These are phyloP conservation scores for Moesziomyces antarcticus DNA, from an alignment of 1,284 basidiomycete species.

Conservation along the genomic window DNA sequence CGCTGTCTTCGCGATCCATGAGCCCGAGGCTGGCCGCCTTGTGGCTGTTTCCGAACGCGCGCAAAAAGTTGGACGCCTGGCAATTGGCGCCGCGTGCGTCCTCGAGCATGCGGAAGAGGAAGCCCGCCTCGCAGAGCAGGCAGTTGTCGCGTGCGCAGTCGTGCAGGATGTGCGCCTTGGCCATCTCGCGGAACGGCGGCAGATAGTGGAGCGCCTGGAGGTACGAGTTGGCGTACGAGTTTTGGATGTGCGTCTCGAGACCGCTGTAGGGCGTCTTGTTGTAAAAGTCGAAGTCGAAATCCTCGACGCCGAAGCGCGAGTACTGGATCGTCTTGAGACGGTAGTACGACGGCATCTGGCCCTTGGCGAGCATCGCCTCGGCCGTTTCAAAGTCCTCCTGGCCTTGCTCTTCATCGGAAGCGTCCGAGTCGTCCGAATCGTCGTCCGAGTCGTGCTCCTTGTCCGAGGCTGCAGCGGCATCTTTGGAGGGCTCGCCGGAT, in stretches of 20 bases:
- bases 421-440: constrained; percentile 24
- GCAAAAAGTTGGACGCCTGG: constrained; percentile 95
- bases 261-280: constrained; percentile 82
- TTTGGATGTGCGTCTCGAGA: constrained; percentile 94
- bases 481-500: not conserved
- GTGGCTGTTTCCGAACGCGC: constrained; percentile 80
- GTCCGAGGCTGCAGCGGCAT: not conserved
- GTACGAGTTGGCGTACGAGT: constrained; percentile 95
- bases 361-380: constrained; percentile 37
- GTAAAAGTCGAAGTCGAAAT: constrained; percentile 88
- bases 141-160: constrained; percentile 87
- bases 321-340: constrained; percentile 96
- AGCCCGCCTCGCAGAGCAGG: constrained; percentile 93
- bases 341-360: constrained; percentile 80
- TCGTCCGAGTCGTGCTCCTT: constrained; percentile 13
- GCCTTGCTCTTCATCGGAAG: constrained; percentile 45
- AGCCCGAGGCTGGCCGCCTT: constrained; percentile 88
- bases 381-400: constrained; percentile 43
- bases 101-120: constrained; percentile 93
- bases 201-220: constrained; percentile 90
- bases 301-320: constrained; percentile 97
- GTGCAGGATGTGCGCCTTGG: constrained; percentile 87
- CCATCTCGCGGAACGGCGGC: constrained; percentile 80
- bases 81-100: constrained; percentile 94
- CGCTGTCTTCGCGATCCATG: constrained; percentile 81